Evolutionary conservation across 345 rosid genomes (phyloP).

Genomic region (Lepidium sativum): DNA sequence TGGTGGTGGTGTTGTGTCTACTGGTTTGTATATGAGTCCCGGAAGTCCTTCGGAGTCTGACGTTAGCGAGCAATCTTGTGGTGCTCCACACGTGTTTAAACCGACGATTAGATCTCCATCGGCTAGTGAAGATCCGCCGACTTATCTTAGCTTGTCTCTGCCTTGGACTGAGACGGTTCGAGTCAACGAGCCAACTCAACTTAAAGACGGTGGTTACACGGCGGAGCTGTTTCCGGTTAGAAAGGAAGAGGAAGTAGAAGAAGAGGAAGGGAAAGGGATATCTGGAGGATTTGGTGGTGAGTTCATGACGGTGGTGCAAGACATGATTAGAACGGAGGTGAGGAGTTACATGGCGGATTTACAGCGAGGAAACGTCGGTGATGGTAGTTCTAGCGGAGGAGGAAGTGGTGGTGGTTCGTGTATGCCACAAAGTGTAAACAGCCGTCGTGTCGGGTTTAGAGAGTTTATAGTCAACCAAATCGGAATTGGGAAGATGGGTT

Average conservation of each 20-base stretch:
- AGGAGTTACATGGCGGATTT: conserved; percentile 64
- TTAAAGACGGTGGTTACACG: conserved; percentile 1
- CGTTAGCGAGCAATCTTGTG: conserved; percentile 56
- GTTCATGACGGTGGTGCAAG: conserved; percentile 80
- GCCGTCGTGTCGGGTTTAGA: conserved; percentile 53
- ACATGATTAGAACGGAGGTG: conserved; percentile 83
- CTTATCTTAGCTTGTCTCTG: conserved; percentile 58
- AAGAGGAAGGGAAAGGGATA: conserved; percentile 25
- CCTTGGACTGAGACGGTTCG: conserved; percentile 46
- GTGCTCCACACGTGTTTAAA: conserved; percentile 34
- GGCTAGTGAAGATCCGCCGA: conserved; percentile 41
- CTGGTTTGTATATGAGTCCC: conserved; percentile 58
- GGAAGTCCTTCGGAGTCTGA: conserved; percentile 79
- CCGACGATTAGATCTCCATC: conserved; percentile 49
- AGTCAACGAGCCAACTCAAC: conserved; percentile 30
- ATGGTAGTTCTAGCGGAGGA: conserved; percentile 23
- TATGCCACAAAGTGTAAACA: conserved; percentile 38
- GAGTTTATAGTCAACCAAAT: conserved; percentile 46
- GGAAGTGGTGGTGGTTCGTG: conserved; percentile 33
- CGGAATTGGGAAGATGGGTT: conserved; percentile 53
- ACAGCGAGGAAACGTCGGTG: conserved; percentile 36
- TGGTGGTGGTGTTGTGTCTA: conserved; percentile 43
- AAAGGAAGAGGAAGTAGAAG: conserved; percentile 13
- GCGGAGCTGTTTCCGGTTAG: conserved; percentile 27
- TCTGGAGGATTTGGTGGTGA: conserved; percentile 61